Evolutionary conservation across 2,329 filamentous ascomycete species (phyloP), one percentile per base, ranked within the genome.

Genomic region (Diaporthe nobilis): DNA sequence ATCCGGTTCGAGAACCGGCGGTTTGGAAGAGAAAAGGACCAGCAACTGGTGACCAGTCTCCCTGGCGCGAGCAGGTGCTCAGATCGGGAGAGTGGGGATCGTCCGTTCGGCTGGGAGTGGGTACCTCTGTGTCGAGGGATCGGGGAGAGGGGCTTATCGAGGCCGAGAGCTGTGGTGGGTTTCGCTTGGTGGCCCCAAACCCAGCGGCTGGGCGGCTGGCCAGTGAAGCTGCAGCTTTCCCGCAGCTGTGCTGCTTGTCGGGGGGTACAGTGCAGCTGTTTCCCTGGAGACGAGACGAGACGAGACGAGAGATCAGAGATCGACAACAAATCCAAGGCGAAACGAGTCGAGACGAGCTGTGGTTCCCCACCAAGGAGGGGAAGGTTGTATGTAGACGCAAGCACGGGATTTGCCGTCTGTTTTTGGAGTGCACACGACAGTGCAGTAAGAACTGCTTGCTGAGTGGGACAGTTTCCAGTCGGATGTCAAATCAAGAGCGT

Each of bases 201-300:
- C 31, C 47, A 25, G 44, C 63, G 34, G 63, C 47, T 53, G 63
- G 63, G 47, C 47, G 63, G 65, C 47, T 68, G 65, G 31, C 65
- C 65, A 68, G 65, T 68, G 47, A 68, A 68, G 47, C 65, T 68
- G 65, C 65, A 68, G 65, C 65, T 53, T 34, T 68, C 47, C 12
- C 65, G 22, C 63, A 53, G 63, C 44, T 39, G 8, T 68, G 63
- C 58, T 51, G 63, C 44, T 25, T 53, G 47, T 31, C 47, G 9
- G 47, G 61, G 28, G 44, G 6, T 67, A 28, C 42, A 51, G 63
- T 37, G 47, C 47, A 39, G 65, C 22, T 51, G 65, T 68, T 53
- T 68, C 63, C 63, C 44, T 25, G 63, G 63, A 68, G 63, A 68
- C 63, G 63, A 67, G 63, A 49, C 63, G 63, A 67, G 63, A 49